These are phyloP conservation scores for Arthrobotrys iridis DNA, from an alignment of 2,329 filamentous ascomycete genomes.

Conservation along the genomic window DNA sequence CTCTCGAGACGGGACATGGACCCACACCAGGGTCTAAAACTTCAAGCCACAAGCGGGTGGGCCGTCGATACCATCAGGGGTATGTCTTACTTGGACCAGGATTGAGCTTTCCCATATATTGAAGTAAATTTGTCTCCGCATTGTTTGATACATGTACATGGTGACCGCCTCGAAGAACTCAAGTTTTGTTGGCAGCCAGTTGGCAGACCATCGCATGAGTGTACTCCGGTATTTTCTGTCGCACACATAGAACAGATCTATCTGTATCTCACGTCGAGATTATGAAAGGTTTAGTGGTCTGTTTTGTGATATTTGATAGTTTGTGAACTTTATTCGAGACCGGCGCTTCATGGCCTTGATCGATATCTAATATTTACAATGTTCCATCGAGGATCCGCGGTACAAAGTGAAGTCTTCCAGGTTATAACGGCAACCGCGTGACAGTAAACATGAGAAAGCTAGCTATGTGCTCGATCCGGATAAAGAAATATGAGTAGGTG, in stretches of 20 bases:
- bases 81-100: neutral
- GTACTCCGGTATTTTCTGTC: too few relatives aligned
- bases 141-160: too few relatives aligned
- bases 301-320: neutral
- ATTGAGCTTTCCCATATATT: neutral
- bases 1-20: slow-evolving; percentile 9
- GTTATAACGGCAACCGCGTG: neutral
- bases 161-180: too few relatives aligned
- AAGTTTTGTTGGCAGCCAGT: neutral
- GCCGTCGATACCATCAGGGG: slow-evolving; percentile 8
- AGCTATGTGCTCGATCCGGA: slow-evolving; percentile 42
- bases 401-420: neutral
- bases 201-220: too few relatives aligned
- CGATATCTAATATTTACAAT: slow-evolving; percentile 45
- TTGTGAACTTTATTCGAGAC: slow-evolving; percentile 23
- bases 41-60: slow-evolving; percentile 3
- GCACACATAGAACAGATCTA: too few relatives aligned
- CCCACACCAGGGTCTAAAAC: slow-evolving; percentile 3
- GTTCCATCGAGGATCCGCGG: slow-evolving; percentile 1
- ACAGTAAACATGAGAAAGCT: slow-evolving; percentile 15
- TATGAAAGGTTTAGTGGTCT: neutral
- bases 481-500: slow-evolving; percentile 20
- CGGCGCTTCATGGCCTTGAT: slow-evolving; percentile 16
- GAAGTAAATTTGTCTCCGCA: too few relatives aligned
- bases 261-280: too few relatives aligned